These are phyloP conservation scores for Candida albicans DNA, from an alignment of 1,139 yeast species.

Conservation along the genomic window DNA sequence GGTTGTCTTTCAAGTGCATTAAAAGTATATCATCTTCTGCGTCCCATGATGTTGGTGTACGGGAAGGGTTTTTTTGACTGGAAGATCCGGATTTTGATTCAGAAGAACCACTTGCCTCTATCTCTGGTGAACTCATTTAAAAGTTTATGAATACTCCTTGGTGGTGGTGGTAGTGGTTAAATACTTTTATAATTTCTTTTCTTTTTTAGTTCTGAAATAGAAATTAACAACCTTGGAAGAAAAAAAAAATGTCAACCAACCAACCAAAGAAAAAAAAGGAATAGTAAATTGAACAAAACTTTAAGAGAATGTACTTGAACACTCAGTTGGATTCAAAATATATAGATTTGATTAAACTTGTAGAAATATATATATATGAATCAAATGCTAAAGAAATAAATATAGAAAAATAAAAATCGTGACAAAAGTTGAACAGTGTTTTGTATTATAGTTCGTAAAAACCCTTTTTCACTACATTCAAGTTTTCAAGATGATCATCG, in stretches of 20 bases:
- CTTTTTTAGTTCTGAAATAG: no score
- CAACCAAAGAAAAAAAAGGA: slow-evolving; percentile 2
- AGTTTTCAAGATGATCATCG: slow-evolving; percentile 13
- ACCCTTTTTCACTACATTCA: not conserved
- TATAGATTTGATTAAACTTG: no score
- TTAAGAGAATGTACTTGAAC: no score
- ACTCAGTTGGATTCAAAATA: no score
- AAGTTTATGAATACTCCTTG: not conserved
- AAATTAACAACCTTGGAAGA: no score
- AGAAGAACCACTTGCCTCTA: slow-evolving; percentile 6
- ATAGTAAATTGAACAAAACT: not conserved
- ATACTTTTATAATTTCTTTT: no score
- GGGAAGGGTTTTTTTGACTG: slow-evolving; percentile 22
- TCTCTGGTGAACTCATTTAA: slow-evolving; percentile 10
- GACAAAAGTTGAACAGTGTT: not conserved
- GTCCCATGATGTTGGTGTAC: slow-evolving; percentile 75
- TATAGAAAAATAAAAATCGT: no score
- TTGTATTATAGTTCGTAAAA: not conserved
- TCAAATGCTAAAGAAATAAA: not conserved
- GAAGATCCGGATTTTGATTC: slow-evolving; percentile 6
- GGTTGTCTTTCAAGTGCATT: slow-evolving; percentile 69
- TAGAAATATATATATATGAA: no score
- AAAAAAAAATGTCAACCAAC: not conserved
- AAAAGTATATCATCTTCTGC: slow-evolving; percentile 68
- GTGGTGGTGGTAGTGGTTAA: not conserved